phyloP scores from a whole-genome alignment of 345 rosid species.

The Populus nigra region DNA sequence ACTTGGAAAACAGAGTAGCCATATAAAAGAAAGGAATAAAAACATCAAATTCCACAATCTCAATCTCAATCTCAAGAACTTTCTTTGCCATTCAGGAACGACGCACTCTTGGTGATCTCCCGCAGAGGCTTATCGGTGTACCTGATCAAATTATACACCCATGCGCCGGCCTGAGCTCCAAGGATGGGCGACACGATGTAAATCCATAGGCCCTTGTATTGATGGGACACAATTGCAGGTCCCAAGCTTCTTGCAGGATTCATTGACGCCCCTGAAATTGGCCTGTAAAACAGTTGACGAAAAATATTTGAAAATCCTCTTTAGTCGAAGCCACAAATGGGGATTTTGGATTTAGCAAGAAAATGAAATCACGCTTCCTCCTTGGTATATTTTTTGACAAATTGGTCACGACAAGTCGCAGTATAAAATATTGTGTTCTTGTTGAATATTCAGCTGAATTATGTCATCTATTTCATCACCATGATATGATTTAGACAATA shows the following conservation, averaged over 20 bases:
- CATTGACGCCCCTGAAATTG: constrained; percentile 86
- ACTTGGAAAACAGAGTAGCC: background rate
- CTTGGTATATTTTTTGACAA: too few species aligned
- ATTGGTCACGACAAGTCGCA: background rate
- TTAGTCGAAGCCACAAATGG: background rate
- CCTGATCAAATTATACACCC: constrained; percentile 67
- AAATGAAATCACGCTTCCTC: background rate
- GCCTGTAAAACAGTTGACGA: constrained; percentile 29
- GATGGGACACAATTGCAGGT: constrained; percentile 62
- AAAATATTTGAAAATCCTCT: background rate
- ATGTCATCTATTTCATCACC: background rate
- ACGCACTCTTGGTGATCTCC: constrained; percentile 30
- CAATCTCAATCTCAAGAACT: background rate
- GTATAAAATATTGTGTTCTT: too few species aligned
- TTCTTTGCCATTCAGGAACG: constrained; percentile 7
- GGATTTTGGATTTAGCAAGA: too few species aligned
- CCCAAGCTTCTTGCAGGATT: constrained; percentile 89
- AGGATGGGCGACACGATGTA: constrained; percentile 56
- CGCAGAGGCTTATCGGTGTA: constrained; percentile 74
- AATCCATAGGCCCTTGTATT: constrained; percentile 68
- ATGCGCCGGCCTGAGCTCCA: constrained; percentile 75
- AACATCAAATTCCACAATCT: background rate
- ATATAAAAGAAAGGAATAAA: background rate
- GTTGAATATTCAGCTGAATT: background rate
- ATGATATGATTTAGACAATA: background rate